Evolutionary conservation across 176 grass and related monocot species (phyloP).

Genomic region (Thinopyrum elongatum): DNA sequence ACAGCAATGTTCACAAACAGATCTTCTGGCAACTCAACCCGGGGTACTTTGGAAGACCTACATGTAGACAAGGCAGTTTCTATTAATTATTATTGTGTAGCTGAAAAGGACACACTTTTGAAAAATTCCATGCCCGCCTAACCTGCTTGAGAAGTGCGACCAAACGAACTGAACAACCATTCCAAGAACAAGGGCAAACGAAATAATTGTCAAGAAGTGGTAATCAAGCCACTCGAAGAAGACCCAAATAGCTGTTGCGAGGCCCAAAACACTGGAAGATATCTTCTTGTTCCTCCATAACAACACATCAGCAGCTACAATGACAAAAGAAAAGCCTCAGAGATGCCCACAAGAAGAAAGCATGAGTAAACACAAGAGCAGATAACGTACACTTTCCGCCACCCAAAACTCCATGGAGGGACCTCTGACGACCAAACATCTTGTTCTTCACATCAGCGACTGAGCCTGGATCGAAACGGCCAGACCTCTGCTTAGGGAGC

Average conservation of each 20-base stretch:
- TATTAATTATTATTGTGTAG: not conserved
- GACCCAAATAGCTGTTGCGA: conserved; percentile 68
- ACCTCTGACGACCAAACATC: conserved; percentile 64
- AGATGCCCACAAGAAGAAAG: not conserved
- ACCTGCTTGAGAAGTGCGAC: conserved; percentile 71
- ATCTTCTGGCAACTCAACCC: conserved; percentile 68
- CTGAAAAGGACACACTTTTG: not conserved
- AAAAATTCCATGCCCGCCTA: conserved; percentile 41
- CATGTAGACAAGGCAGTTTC: not conserved
- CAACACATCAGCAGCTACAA: conserved; percentile 91
- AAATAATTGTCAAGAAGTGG: conserved; percentile 82
- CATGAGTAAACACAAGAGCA: not conserved
- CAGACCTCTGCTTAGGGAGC: conserved; percentile 67
- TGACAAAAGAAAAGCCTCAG: conserved; percentile 11
- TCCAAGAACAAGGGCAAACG: conserved; percentile 59
- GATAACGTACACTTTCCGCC: conserved; percentile 67
- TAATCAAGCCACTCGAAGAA: conserved; percentile 96
- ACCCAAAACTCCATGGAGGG: conserved; percentile 69
- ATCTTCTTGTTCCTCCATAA: conserved; percentile 97
- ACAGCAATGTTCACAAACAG: conserved; percentile 69
- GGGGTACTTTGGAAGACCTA: conserved; percentile 63
- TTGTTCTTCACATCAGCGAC: conserved; percentile 51
- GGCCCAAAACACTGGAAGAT: conserved; percentile 71
- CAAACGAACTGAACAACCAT: conserved; percentile 73
- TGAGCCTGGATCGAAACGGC: conserved; percentile 41